Evolutionary conservation across 495 filamentous ascomycete species (phyloP), one percentile per base, ranked within the genome.

Genomic region (Hypoxylon rickii): DNA sequence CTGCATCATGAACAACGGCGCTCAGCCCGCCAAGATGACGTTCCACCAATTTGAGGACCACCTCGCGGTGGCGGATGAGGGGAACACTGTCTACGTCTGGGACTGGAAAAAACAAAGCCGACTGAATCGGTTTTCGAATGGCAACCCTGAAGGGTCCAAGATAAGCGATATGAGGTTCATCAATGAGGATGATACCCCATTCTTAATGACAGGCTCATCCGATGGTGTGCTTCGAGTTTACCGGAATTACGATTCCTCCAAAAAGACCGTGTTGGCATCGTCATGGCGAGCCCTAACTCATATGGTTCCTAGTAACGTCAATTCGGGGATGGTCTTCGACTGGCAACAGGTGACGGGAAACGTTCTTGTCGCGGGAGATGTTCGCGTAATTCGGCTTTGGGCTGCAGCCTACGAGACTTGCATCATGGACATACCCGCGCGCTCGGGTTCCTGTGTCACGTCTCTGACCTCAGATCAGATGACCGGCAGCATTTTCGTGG

Each of bases 31-130:
- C 56, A 93, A 89, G 73, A 87, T 99, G 86, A 87, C 88, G 16
- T 96, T 97, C 70, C 94, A 99, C 75, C 94, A 99, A 66, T 99
- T 96, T 63, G 94, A 99, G 71, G 87, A 95, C 66, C 90, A 97
- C 58, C 80, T 99, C 18, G 90, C 92, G 2, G 89, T 96, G n/a
- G 89, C 91, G 8, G 94, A 97, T 69, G 90, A 96, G 64, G 82
- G 87, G 17, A 93, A 97, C 72, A 91, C 83, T 1, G 85, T 96
- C 51, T 84, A 87, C 36, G 85, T 97, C 33, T 97, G 93, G 91
- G 94, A 99, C 65, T 97, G 91, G 89, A 85, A 89, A 55, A 82
- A 79, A 17, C 80, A 84, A 48, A 77, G 73, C 44, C 86, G 86
- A 21, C 72, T 96, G 49, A 87, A 85, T 68, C 84, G 89, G 43